These are phyloP conservation scores for Ophiocordyceps polyrhachis-furcata DNA, from an alignment of 2,329 filamentous ascomycete genomes.

Conservation along the genomic window DNA sequence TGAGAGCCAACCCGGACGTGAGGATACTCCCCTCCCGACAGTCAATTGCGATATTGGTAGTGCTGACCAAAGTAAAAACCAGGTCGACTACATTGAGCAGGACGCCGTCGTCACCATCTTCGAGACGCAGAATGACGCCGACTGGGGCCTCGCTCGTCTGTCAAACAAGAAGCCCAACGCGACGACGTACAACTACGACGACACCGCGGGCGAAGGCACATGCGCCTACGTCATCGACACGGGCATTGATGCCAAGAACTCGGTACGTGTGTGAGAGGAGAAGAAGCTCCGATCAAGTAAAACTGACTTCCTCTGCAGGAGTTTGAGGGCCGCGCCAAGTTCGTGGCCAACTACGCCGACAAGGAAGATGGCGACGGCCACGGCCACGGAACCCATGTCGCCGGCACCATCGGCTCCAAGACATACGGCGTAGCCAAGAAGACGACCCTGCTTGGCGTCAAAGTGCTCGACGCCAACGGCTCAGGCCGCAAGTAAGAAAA, in stretches of 20 bases:
- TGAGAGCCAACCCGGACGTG: constrained; percentile 10
- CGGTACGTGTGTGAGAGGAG: constrained; percentile 9
- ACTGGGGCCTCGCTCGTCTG: constrained; percentile 21
- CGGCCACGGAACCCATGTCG: constrained; percentile 29
- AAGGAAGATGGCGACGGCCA: constrained; percentile 19
- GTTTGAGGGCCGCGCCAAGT: constrained; percentile 23
- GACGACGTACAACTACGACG: constrained; percentile 18
- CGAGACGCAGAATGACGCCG: constrained; percentile 18
- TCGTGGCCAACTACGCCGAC: constrained; percentile 19
- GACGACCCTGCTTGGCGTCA: constrained; percentile 23
- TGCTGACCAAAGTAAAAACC: background rate
- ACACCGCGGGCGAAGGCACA: constrained; percentile 17
- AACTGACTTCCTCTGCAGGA: constrained; percentile 6
- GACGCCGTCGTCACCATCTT: constrained; percentile 31
- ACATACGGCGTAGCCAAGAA: constrained; percentile 28
- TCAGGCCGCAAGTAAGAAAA: constrained; percentile 13
- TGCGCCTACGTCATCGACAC: constrained; percentile 28
- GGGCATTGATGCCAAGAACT: constrained; percentile 18
- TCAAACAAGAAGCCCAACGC: constrained; percentile 12
- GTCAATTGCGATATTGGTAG: background rate
- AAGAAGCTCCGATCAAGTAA: no score
- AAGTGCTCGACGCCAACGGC: constrained; percentile 21
- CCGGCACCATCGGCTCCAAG: constrained; percentile 23
- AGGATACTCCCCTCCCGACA: background rate
- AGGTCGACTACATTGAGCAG: constrained; percentile 20